Base-by-base conservation (phyloP, 2,329 filamentous ascomycete genomes). In the Teratosphaeria nubilosa region DNA sequence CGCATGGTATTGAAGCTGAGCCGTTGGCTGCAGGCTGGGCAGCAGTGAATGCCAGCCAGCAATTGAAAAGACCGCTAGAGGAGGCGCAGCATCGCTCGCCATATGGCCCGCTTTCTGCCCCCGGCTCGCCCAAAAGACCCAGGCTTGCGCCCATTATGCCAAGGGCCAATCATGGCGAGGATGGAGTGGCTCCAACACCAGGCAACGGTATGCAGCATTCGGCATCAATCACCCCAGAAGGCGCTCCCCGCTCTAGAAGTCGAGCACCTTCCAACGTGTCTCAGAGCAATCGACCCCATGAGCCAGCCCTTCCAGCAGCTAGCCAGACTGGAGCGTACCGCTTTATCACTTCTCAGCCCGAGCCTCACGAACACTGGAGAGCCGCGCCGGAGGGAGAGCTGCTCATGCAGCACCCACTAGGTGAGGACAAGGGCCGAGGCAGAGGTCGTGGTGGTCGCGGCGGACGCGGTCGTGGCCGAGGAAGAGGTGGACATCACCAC, bases 111-210 rank as follows among this genome's bases (percentile, higher is more conserved):
- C 62, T 66, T 9, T 66, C 68, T 7, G 60, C 63, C 27, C 59
- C 72, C 6, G 74, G 69, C 54, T 76, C 75, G 10, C 73, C 76
- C 1, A 79, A 79, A 60, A 70, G 77, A 25, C 75, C 72, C n/a
- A 76, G 72, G 61, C 67, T 78, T 16, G 74, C 70, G 14, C 72
- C 67, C 16, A 67, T 66, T 48, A 72, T 75, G 64, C 69, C 73
- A 27, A 65, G 73, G 37, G 64, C 64, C 27, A 30, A 30, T 30
- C 70, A 69, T 53, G 64, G 63, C 59, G 66, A 71, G 22, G 68
- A 69, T 10, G 45, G 54, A 16, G 64, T 62, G 37, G 52, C 56
- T 11, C 56, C 58, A 6, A 32, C 50, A 51, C 59, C 63, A n/a
- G 58, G 61, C 16, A 55, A 22, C 10, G n/a, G 55, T 10, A 63